Evolutionary conservation across 2,329 filamentous ascomycete genomes (phyloP), one percentile per base, ranked within the genome.

Genomic region (Epichloe uncinata): DNA sequence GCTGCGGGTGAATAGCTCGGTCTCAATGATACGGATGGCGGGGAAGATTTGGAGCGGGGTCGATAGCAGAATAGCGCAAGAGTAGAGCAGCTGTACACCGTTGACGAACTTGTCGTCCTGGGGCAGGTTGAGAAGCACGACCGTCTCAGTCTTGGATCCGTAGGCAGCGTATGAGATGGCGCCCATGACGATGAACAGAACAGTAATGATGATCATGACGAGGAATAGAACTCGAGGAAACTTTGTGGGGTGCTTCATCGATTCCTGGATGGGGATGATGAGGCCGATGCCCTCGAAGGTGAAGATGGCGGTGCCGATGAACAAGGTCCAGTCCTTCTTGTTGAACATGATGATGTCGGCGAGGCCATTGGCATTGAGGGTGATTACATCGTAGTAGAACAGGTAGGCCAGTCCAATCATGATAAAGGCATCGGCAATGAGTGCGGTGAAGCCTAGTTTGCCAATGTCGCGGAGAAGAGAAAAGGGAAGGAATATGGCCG

Each of bases 251-350:
- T 90, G 75, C 63, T 84, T 86, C 93, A 98, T 98, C 20, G 90
- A 94, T 61, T 94, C 90, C 67, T 98, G 94, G 53, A 98, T 96
- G 0, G 94, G 93, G 54, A 98, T 96, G 66, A 98, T 94, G 45
- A 98, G 79, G 12, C 93, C 94, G 53, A 98, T 94, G 30, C 93
- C 93, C 64, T 98, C 93, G 62, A 97, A 98, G 0, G 93, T 97
- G 70, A 98, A 98, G 64, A 98, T 97, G 30, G 94, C 93, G 0
- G 94, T 98, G 54, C 93, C 94, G 59, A 98, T 98, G 66, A 98
- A 97, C 4, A 98, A 77, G 0, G 93, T 95, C 93, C 94, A 98
- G 64, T 89, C 84, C 53, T 85, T 81, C 84, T 84, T 69, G 71
- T 98, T 98, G 75, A 98, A 97, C 61, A 85, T 77, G 57, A 85